Evolutionary conservation across 2,329 filamentous ascomycete genomes (phyloP).

Genomic region (Paecilomyces formosus): DNA sequence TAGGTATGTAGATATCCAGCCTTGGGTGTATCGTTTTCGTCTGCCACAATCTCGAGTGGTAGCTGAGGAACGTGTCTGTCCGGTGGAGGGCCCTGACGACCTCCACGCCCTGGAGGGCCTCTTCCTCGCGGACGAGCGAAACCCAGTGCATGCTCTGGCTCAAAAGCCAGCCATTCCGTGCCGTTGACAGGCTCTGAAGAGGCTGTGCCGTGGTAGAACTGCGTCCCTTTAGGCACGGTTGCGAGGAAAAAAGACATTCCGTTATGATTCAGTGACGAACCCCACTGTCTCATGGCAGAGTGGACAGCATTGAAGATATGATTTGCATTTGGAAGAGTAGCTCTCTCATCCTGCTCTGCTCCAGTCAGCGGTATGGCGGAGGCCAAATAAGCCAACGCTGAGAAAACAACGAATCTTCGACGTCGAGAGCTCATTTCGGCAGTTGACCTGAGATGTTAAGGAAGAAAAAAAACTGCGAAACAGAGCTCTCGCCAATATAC

Average conservation of each 20-base stretch:
- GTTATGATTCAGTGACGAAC: constrained; percentile 65
- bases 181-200: constrained; percentile 41
- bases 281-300: constrained; percentile 66
- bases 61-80: background rate
- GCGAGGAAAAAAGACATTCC: constrained; percentile 66
- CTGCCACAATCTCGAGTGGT: background rate
- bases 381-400: background rate
- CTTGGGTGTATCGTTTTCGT: background rate
- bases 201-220: constrained; percentile 59
- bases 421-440: background rate
- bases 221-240: constrained; percentile 55
- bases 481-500: background rate
- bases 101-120: background rate
- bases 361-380: background rate
- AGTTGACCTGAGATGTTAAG: background rate
- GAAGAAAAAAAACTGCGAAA: background rate
- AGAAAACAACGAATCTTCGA: background rate
- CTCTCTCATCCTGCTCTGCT: background rate
- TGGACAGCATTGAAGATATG: constrained; percentile 70
- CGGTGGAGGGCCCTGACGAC: background rate
- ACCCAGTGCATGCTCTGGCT: constrained; percentile 62
- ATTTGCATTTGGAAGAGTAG: constrained; percentile 43
- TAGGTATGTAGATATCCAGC: constrained; percentile 62
- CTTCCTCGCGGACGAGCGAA: constrained; percentile 44
- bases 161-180: constrained; percentile 68